These are phyloP conservation scores for Aspergillus intermedius DNA, from an alignment of 2,329 filamentous ascomycete genomes.

Conservation along the genomic window DNA sequence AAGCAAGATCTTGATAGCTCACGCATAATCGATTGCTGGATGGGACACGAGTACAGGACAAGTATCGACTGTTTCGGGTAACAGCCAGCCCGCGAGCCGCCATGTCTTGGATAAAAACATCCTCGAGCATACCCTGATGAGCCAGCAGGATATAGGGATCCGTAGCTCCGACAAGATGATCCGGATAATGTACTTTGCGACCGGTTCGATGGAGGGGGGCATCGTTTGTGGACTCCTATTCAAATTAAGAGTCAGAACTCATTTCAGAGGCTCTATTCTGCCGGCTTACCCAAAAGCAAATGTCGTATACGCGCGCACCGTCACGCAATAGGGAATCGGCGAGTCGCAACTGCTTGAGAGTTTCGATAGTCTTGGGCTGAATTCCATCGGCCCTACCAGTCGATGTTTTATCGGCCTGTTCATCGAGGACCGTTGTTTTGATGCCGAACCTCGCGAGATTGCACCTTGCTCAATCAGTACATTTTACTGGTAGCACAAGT, in stretches of 20 bases:
- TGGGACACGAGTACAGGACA: slow-evolving; percentile 41
- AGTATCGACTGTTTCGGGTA: slow-evolving; percentile 57
- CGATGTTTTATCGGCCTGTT: slow-evolving; percentile 60
- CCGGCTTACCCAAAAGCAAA: slow-evolving; percentile 59
- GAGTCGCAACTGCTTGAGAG: slow-evolving; percentile 65
- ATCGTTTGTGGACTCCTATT: slow-evolving; percentile 35
- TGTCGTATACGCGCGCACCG: slow-evolving; percentile 66
- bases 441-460: slow-evolving; percentile 61
- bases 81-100: slow-evolving; percentile 58
- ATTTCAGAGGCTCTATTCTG: background rate
- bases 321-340: slow-evolving; percentile 61
- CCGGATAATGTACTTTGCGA: slow-evolving; percentile 63
- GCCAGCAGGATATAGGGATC: slow-evolving; percentile 51
- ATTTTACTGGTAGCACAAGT: slow-evolving; percentile 13
- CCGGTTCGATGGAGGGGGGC: slow-evolving; percentile 54
- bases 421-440: slow-evolving; percentile 60
- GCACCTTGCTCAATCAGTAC: slow-evolving; percentile 32
- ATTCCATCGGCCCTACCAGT: slow-evolving; percentile 66
- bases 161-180: slow-evolving; percentile 42
- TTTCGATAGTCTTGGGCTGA: slow-evolving; percentile 73
- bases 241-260: background rate
- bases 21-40: slow-evolving; percentile 36
- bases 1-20: slow-evolving; percentile 33
- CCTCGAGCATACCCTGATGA: slow-evolving; percentile 72
- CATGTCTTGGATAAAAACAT: slow-evolving; percentile 63